A percentile compares a stretch with the other conserved stretches of the same genome.
These are phyloP conservation scores for Russula virescens DNA, from an alignment of 768 basidiomycete species.

Conservation along the genomic window DNA sequence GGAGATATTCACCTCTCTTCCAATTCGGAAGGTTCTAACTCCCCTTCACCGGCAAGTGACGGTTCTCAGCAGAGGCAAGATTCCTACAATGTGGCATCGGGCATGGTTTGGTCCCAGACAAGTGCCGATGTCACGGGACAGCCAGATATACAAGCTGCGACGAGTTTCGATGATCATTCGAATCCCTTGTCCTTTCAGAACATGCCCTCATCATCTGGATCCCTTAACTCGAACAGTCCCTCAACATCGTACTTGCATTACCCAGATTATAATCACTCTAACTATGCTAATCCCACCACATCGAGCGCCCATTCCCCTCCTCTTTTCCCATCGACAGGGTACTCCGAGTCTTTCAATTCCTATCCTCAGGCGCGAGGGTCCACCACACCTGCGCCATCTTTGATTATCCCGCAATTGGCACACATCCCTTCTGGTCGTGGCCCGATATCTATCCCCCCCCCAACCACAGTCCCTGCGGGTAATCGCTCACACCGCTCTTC, in stretches of 20 bases:
- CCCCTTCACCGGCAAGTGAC: conserved; percentile 27
- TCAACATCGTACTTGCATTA: conserved; percentile 24
- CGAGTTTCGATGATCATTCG: conserved; percentile 19
- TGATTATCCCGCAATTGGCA: conserved; percentile 24
- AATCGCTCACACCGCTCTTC: conserved; percentile 26
- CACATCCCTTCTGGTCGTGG: conserved; percentile 27
- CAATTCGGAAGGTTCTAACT: conserved; percentile 30
- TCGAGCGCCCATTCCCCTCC: conserved; percentile 19
- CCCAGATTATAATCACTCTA: conserved; percentile 22
- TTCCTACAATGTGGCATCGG: conserved; percentile 23
- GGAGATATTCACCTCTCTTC: conserved; percentile 44
- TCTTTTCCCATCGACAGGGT: conserved; percentile 18
- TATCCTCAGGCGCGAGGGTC: conserved; percentile 19
- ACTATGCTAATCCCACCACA: conserved; percentile 22
- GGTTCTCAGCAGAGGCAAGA: conserved; percentile 28
- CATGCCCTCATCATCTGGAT: conserved; percentile 21
- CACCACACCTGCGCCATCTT: background rate
- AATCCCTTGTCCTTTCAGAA: conserved; percentile 20
- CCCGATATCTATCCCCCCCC: conserved; percentile 26
- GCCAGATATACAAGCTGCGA: conserved; percentile 11
- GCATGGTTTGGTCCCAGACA: conserved; percentile 25
- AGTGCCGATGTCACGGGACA: conserved; percentile 15
- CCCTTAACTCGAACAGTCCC: conserved; percentile 19
- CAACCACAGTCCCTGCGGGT: conserved; percentile 24
- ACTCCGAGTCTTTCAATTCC: conserved; percentile 22